phyloP scores from a whole-genome alignment of 768 basidiomycete genomes.

The Tremella fuciformis region DNA sequence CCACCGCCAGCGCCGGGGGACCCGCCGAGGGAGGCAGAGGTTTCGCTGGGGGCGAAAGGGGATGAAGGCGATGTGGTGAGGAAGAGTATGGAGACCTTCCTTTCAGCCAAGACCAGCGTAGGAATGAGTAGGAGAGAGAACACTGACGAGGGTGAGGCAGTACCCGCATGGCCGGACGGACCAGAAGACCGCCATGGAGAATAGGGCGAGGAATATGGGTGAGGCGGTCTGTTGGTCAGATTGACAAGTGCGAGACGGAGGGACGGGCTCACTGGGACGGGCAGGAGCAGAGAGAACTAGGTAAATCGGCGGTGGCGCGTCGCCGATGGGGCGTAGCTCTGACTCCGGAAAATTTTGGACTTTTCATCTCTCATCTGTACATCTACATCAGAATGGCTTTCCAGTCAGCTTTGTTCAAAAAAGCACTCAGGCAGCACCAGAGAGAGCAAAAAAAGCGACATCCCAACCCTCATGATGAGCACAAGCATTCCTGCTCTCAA shows the following conservation, averaged over 20 bases:
- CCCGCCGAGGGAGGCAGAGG: too few relatives aligned
- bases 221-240: conserved; percentile 22
- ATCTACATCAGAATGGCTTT: too few relatives aligned
- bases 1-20: background rate
- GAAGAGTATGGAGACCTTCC: conserved; percentile 6
- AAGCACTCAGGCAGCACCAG: too few relatives aligned
- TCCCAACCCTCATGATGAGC: too few relatives aligned
- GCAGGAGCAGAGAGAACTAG: conserved; percentile 22
- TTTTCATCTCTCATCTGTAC: too few relatives aligned
- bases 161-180: conserved; percentile 28
- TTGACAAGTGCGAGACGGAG: background rate
- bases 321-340: too few relatives aligned
- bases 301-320: too few relatives aligned
- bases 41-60: conserved; percentile 12
- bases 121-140: background rate
- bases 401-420: too few relatives aligned
- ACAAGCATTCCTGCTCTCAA: too few relatives aligned
- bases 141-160: conserved; percentile 29
- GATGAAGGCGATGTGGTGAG: conserved; percentile 27
- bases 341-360: too few relatives aligned
- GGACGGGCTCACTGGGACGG: conserved; percentile 26
- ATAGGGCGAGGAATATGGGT: conserved; percentile 26
- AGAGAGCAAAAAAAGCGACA: too few relatives aligned
- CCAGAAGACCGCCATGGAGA: conserved; percentile 20
- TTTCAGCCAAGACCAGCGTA: background rate